A percentile compares a stretch with the other conserved stretches of the same genome.
Conservation (phyloP, 768 basidiomycete species). For the Mycena haematopus region DNA sequence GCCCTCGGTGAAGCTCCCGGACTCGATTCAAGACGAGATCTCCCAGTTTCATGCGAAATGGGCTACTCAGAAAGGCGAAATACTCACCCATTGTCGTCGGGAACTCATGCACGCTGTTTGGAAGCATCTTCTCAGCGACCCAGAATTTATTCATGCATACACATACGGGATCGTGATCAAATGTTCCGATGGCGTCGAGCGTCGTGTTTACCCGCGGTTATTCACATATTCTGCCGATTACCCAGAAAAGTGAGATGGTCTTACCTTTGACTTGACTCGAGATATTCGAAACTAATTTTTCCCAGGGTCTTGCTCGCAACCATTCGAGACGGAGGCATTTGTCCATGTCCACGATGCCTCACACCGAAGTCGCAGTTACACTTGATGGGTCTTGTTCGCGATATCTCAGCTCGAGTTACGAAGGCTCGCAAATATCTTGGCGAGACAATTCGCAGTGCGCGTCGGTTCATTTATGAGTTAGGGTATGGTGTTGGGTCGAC, state of each 20-base stretch:
- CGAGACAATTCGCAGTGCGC: not conserved
- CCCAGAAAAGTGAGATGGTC: conserved; percentile 37
- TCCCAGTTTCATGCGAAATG: conserved; percentile 24
- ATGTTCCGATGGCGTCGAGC: conserved; percentile 33
- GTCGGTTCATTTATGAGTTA: conserved; percentile 4
- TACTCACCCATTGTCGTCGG: conserved; percentile 37
- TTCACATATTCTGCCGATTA: conserved; percentile 38
- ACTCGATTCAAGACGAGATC: conserved; percentile 34
- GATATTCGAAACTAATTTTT: not conserved
- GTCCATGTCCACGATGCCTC: conserved; percentile 35
- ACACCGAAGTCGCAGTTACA: conserved; percentile 28
- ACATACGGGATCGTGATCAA: conserved; percentile 33
- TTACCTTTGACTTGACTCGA: not conserved
- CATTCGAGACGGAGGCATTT: conserved; percentile 29
- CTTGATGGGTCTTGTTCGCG: conserved; percentile 19
- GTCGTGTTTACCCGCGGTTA: conserved; percentile 34
- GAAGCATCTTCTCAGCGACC: conserved; percentile 34
- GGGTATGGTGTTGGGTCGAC: not conserved
- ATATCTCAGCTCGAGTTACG: not conserved
- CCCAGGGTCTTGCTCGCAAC: conserved; percentile 24
- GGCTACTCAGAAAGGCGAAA: conserved; percentile 19
- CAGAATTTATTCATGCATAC: conserved; percentile 35
- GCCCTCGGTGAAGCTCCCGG: conserved; percentile 39
- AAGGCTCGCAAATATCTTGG: conserved; percentile 8
- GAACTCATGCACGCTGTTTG: conserved; percentile 37